Evolutionary conservation across 2,329 filamentous ascomycete genomes (phyloP).

Genomic region (Neonectria faginata): DNA sequence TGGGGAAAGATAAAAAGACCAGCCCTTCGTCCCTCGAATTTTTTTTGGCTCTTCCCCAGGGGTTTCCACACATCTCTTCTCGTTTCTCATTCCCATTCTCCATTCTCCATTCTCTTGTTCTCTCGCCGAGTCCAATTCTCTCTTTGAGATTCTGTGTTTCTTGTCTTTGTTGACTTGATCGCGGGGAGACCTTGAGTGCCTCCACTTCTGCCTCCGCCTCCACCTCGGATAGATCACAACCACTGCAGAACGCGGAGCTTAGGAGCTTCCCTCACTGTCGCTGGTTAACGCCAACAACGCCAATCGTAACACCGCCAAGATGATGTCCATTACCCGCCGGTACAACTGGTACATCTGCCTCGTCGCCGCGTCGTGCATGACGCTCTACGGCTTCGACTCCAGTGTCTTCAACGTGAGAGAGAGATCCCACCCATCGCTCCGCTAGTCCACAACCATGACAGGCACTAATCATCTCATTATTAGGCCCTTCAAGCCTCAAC

Average conservation of each 20-base stretch:
- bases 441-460: background rate
- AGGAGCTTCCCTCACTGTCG: background rate
- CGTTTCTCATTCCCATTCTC: conserved; percentile 5
- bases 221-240: background rate
- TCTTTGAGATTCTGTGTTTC: conserved; percentile 1
- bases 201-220: background rate
- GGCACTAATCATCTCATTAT: conserved; percentile 11
- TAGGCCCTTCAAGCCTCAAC: conserved; percentile 71
- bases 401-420: conserved; percentile 73
- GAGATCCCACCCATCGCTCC: background rate
- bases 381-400: conserved; percentile 80
- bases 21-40: conserved; percentile 20
- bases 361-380: conserved; percentile 79
- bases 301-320: conserved; percentile 43
- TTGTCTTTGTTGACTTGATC: background rate
- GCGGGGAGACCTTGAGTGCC: background rate
- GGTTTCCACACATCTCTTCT: conserved; percentile 13
- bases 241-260: conserved; percentile 1
- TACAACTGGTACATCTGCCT: conserved; percentile 69
- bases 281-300: background rate
- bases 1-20: conserved; percentile 37
- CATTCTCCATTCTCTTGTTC: background rate
- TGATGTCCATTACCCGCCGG: conserved; percentile 50
- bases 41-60: conserved; percentile 5
- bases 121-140: conserved; percentile 6